Evolutionary conservation across 306 rosid species (phyloP), one percentile per base, ranked within the genome.

Genomic region (Prinsepia uniflora): DNA sequence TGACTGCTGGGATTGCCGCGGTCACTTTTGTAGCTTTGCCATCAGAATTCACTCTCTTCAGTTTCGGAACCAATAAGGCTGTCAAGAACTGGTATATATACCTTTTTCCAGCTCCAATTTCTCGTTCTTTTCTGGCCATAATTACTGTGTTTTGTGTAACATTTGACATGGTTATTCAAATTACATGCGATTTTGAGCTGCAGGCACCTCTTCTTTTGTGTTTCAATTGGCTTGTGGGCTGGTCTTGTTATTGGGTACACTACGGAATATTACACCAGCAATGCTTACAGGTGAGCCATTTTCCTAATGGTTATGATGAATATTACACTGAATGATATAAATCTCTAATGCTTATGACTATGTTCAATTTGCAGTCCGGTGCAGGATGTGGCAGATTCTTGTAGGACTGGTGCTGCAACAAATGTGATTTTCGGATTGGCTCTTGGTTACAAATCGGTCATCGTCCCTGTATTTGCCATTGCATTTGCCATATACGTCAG

Each of bases 381-480:
- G 84, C 88, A 76, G 81, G 94, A 88, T 54, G 94, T 88, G 75
- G 94, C 90, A 61, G 94, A 88, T 82, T 88, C 94, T 64, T 88
- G 90, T 72, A 88, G 86, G 75, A 88, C 94, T 0, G 90, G 94
- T 65, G 90, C 90, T 12, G 89, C 89, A 44, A 84, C 94, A 10
- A 88, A 88, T 60, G 86, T 88, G 69, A 88, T 88, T 47, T 86
- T 88, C 15, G 94, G 94, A 18, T 75, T 86, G 81, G 94, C 90
- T 42, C 71, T 88, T 40, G 89, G 90, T 62, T 88, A 88, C 72
- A 88, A 88, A 68, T 88, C 90, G 12, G 89, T 88, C 80, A 88
- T 86, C 39, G 78, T 88, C 68, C 89, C 90, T 42, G 83, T 86
- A 63, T 88, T 88, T 30, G 82, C 89, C 49, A 88, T 86, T 72